Conservation (phyloP, 495 filamentous ascomycete species). For the Amniculicola lignicola region DNA sequence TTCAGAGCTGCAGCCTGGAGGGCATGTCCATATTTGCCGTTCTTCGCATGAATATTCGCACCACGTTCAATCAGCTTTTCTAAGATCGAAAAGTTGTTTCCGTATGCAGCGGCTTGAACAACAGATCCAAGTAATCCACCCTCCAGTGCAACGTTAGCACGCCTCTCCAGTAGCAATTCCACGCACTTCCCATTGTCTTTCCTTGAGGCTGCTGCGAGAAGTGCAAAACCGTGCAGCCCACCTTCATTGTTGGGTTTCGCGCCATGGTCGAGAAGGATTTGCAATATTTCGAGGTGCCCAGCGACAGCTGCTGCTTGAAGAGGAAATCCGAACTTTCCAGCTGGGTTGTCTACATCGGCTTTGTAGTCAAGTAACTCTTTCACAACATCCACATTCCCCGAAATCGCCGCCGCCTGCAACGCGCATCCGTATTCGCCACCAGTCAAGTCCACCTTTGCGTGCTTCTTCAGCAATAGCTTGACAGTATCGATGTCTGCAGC, state of each 20-base stretch:
- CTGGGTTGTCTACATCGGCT: constrained; percentile 1
- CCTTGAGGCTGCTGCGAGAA: constrained; percentile 7
- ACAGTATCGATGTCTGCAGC: constrained; percentile 3
- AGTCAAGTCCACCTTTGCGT: constrained; percentile 14
- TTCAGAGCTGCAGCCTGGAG: constrained; percentile 38
- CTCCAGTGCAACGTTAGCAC: constrained; percentile 1
- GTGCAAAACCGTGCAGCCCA: constrained; percentile 5
- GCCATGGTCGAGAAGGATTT: constrained; percentile 13
- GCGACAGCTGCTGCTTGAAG: constrained; percentile 13
- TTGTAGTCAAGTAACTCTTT: constrained; percentile 6
- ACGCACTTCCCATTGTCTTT: background rate
- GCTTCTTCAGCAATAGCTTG: constrained; percentile 1
- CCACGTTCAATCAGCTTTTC: constrained; percentile 35
- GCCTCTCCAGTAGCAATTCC: constrained; percentile 8
- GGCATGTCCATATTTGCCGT: constrained; percentile 36
- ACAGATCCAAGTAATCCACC: constrained; percentile 21
- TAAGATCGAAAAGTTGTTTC: constrained; percentile 34
- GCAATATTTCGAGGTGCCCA: background rate
- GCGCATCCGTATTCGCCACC: constrained; percentile 17
- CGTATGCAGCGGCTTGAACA: constrained; percentile 40
- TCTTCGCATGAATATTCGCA: constrained; percentile 36
- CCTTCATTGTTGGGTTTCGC: constrained; percentile 5
- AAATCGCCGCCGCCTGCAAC: constrained; percentile 13
- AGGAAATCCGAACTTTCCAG: constrained; percentile 6
- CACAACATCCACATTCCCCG: background rate